phyloP scores from a whole-genome alignment of 805 yeast genomes.

The Candida odintsovae region DNA sequence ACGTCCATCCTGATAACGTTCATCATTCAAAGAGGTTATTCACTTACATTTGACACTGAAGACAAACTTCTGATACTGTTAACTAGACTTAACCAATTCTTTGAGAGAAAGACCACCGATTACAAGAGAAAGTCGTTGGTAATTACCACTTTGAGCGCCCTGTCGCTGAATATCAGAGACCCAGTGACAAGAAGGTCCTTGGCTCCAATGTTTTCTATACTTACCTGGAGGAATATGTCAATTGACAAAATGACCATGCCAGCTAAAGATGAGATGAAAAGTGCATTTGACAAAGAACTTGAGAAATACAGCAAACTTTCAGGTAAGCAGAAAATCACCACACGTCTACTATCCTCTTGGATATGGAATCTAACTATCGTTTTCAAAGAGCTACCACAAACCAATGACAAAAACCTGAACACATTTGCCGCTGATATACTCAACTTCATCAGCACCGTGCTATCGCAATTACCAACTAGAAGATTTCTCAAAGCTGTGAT shows the following conservation, averaged over 20 bases:
- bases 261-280: background rate
- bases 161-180: constrained; percentile 1
- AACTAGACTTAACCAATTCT: constrained; percentile 14
- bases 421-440: constrained; percentile 7
- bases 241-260: background rate
- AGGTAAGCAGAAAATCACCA: constrained; percentile 6
- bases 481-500: constrained; percentile 28
- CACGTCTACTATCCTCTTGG: constrained; percentile 2
- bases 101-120: constrained; percentile 6
- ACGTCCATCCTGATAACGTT: constrained; percentile 1
- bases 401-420: background rate
- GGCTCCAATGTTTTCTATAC: constrained; percentile 16
- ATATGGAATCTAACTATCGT: background rate
- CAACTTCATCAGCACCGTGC: constrained; percentile 22
- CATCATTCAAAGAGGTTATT: background rate
- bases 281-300: constrained; percentile 1
- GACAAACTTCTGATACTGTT: constrained; percentile 6
- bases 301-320: background rate
- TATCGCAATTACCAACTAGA: constrained; percentile 39
- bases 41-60: constrained; percentile 1
- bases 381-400: background rate
- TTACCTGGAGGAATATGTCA: constrained; percentile 9
- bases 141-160: constrained; percentile 1
- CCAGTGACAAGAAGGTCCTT: constrained; percentile 2
- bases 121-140: constrained; percentile 1